These are phyloP conservation scores for Monosporascus sp. DNA, from an alignment of 2,329 filamentous ascomycete genomes.

Conservation along the genomic window DNA sequence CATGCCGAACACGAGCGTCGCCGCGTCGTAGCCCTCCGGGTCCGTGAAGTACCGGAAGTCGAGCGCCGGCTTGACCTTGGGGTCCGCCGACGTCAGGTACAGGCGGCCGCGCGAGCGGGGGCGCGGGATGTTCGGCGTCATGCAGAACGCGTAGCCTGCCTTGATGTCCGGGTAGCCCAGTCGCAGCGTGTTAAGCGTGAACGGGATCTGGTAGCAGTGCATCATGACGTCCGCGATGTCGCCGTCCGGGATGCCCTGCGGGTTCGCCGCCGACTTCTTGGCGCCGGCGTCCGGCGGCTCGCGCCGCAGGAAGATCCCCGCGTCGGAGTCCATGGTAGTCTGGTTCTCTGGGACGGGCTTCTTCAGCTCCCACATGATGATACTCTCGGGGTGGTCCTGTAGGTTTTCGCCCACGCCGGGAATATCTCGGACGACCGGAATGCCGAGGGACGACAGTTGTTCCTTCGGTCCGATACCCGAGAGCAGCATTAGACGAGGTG, in stretches of 20 bases:
- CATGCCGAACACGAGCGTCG: constrained; percentile 72
- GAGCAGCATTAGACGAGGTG: constrained; percentile 60
- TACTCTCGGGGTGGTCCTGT: constrained; percentile 54
- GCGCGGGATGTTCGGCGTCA: constrained; percentile 86
- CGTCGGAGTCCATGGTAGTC: constrained; percentile 88
- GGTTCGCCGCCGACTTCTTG: constrained; percentile 41
- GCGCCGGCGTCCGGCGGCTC: constrained; percentile 64
- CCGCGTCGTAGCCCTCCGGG: constrained; percentile 77
- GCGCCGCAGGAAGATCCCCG: constrained; percentile 80
- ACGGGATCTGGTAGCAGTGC: constrained; percentile 95
- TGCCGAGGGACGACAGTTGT: constrained; percentile 48
- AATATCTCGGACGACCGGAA: constrained; percentile 51
- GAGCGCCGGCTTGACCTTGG: constrained; percentile 71
- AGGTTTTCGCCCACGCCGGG: constrained; percentile 58
- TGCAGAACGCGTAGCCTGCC: constrained; percentile 82
- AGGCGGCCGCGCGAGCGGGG: constrained; percentile 72
- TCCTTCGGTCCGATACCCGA: constrained; percentile 51
- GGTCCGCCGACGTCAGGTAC: constrained; percentile 72
- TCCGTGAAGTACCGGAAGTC: constrained; percentile 91
- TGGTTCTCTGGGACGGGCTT: constrained; percentile 70
- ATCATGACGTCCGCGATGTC: constrained; percentile 86
- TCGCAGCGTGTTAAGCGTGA: constrained; percentile 77
- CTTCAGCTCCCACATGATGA: constrained; percentile 72
- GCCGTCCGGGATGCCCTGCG: constrained; percentile 54
- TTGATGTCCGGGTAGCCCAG: constrained; percentile 61